Conservation (phyloP, 2,329 filamentous ascomycete species). For the Alternaria sp. region DNA sequence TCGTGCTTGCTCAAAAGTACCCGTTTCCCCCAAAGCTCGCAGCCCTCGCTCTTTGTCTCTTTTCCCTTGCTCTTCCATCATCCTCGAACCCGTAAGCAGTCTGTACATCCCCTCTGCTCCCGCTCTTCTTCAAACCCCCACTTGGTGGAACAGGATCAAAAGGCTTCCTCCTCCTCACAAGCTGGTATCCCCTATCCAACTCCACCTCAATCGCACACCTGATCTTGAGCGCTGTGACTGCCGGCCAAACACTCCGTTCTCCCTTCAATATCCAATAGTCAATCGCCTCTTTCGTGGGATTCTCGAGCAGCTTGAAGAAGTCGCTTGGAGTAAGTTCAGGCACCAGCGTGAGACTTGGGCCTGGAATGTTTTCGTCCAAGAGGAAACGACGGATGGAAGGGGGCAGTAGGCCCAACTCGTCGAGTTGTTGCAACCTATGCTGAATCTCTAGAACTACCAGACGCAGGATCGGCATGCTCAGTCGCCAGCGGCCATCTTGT, state of each 20-base stretch:
- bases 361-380: constrained; percentile 82
- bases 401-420: constrained; percentile 77
- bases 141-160: constrained; percentile 41
- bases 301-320: constrained; percentile 81
- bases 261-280: constrained; percentile 87
- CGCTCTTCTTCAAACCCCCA: constrained; percentile 31
- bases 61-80: constrained; percentile 8
- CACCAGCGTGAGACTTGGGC: constrained; percentile 80
- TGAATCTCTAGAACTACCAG: constrained; percentile 79
- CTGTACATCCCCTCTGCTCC: constrained; percentile 30
- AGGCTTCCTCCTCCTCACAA: constrained; percentile 67
- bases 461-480: constrained; percentile 66
- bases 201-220: constrained; percentile 87
- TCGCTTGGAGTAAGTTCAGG: constrained; percentile 78
- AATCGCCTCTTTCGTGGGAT: constrained; percentile 76
- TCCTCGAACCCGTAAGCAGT: constrained; percentile 21
- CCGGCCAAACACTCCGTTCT: constrained; percentile 90
- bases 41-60: constrained; percentile 32
- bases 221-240: constrained; percentile 80
- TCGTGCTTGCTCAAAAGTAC: neutral
- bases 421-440: constrained; percentile 81
- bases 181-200: constrained; percentile 83
- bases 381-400: constrained; percentile 75
- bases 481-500: constrained; percentile 65
- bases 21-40: constrained; percentile 39